A percentile compares a stretch with the other conserved stretches of the same genome.
phyloP scores from a whole-genome alignment of 1,139 yeast species.

The Kluyveromyces sp. region DNA sequence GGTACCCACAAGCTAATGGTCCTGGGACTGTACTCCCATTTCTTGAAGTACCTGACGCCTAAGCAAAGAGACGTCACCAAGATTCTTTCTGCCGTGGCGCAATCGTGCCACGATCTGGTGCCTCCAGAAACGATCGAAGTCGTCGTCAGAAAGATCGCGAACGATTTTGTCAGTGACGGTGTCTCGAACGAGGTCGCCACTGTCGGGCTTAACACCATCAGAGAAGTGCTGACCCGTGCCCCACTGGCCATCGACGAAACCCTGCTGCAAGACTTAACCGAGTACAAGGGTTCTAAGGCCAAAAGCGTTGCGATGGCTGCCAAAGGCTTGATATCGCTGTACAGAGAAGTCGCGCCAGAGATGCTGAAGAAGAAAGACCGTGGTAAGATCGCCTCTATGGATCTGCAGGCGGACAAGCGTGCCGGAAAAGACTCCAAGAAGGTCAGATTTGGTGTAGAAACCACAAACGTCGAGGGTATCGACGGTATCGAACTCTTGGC shows the following conservation, averaged over 20 bases:
- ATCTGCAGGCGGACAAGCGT: constrained; percentile 50
- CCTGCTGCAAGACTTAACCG: constrained; percentile 79
- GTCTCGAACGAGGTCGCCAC: constrained; percentile 97
- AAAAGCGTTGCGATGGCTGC: constrained; percentile 95
- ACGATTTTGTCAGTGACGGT: constrained; percentile 96
- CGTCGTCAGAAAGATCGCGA: constrained; percentile 85
- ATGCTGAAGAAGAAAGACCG: constrained; percentile 86
- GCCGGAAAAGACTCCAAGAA: constrained; percentile 32
- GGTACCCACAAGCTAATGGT: constrained; percentile 93
- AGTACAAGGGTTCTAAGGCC: constrained; percentile 86
- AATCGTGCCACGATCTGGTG: constrained; percentile 90
- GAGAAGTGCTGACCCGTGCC: constrained; percentile 87
- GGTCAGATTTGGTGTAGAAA: constrained; percentile 69
- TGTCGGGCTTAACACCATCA: constrained; percentile 90
- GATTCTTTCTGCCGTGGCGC: constrained; percentile 94
- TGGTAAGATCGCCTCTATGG: constrained; percentile 87
- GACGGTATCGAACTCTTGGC: constrained; percentile 88
- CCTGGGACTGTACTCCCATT: constrained; percentile 80
- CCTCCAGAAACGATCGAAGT: constrained; percentile 86
- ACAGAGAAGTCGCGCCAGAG: constrained; percentile 93
- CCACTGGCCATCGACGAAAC: constrained; percentile 89
- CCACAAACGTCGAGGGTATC: constrained; percentile 53
- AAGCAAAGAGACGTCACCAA: constrained; percentile 92
- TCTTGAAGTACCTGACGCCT: constrained; percentile 85
- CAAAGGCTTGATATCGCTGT: constrained; percentile 74